Conservation (phyloP, 2,329 filamentous ascomycete genomes). For the Claviceps humidiphila region DNA sequence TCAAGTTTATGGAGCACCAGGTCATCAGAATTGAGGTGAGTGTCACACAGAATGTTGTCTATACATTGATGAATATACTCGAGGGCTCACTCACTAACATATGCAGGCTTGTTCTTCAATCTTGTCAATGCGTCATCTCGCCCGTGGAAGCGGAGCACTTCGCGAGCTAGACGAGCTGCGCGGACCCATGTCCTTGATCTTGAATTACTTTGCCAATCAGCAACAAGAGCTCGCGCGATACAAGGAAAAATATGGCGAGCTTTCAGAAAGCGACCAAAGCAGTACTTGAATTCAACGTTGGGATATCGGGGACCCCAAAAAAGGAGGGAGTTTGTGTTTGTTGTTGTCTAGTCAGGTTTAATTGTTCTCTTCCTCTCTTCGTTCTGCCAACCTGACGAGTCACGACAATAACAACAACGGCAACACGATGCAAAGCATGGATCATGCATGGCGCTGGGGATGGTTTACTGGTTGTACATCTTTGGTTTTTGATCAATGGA, state of each 20-base stretch:
- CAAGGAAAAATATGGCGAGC: constrained; percentile 37
- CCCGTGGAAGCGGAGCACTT: constrained; percentile 51
- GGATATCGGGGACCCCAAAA: constrained; percentile 6
- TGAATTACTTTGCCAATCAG: constrained; percentile 47
- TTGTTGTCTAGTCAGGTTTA: not conserved
- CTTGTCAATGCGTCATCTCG: constrained; percentile 65
- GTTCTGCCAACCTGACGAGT: not conserved
- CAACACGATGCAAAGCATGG: not conserved
- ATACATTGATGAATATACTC: no score
- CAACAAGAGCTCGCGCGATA: constrained; percentile 51
- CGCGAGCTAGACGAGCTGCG: constrained; percentile 57
- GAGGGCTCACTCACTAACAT: not conserved
- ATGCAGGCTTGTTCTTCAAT: constrained; percentile 66
- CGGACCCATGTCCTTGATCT: constrained; percentile 62
- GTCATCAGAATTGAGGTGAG: constrained; percentile 86
- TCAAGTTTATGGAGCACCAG: constrained; percentile 89
- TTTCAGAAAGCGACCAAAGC: constrained; percentile 14
- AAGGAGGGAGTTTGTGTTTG: constrained; percentile 14
- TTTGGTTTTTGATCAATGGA: not conserved
- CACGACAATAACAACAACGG: not conserved
- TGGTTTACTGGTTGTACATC: not conserved
- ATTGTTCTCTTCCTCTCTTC: not conserved
- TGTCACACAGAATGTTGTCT: not conserved
- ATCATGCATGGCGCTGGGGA: not conserved
- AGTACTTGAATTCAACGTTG: constrained; percentile 9